Percentiles rank a stretch among this genome's conserved stretches.
Conservation (phyloP, 2,329 filamentous ascomycete genomes). For the Penicillium fuscoglaucum region DNA sequence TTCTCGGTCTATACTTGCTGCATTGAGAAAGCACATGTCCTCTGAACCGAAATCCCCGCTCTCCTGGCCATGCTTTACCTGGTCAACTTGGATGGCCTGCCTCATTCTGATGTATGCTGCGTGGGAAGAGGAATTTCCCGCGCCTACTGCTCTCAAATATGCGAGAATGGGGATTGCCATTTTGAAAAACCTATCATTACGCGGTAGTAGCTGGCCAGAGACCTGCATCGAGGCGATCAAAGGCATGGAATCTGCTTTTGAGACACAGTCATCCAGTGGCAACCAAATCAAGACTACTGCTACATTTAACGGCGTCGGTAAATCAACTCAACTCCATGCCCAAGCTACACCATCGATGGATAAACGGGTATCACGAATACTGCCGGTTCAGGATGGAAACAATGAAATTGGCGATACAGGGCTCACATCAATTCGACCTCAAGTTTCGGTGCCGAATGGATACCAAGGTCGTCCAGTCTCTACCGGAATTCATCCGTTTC, state of each 20-base stretch:
- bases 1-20: conserved; percentile 50
- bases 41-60: conserved; percentile 32
- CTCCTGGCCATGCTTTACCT: conserved; percentile 55
- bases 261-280: background rate
- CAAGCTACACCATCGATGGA: background rate
- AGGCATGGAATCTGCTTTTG: conserved; percentile 35
- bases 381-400: background rate
- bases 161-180: conserved; percentile 33
- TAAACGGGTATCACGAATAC: background rate
- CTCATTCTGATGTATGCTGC: conserved; percentile 55
- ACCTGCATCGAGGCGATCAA: conserved; percentile 43
- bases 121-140: conserved; percentile 47
- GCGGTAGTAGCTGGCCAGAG: conserved; percentile 41
- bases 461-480: background rate
- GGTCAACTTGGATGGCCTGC: conserved; percentile 56
- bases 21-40: conserved; percentile 36
- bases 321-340: background rate
- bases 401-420: background rate
- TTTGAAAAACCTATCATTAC: conserved; percentile 35
- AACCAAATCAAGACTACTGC: background rate
- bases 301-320: background rate
- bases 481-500: background rate
- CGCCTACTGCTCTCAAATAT: conserved; percentile 44
- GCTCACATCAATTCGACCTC: background rate
- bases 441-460: background rate